Evolutionary conservation across 805 yeast genomes (phyloP).

Genomic region (Yamadazyma akitaensis): DNA sequence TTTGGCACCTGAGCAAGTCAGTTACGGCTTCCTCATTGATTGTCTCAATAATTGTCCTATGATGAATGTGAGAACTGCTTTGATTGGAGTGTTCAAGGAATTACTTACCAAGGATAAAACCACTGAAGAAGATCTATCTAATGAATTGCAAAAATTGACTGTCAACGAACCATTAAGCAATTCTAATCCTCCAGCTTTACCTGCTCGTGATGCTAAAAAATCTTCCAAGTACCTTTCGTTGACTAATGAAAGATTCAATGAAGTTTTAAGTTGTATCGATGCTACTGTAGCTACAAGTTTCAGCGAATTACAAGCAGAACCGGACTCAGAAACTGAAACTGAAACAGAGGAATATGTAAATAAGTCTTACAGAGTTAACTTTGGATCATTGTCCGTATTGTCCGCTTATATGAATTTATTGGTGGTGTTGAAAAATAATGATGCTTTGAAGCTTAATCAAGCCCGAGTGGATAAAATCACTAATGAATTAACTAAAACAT

Average conservation of each 20-base stretch:
- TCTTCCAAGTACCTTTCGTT: constrained; percentile 38
- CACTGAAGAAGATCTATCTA: not conserved
- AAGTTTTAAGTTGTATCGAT: constrained; percentile 43
- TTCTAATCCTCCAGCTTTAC: constrained; percentile 20
- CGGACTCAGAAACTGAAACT: constrained; percentile 16
- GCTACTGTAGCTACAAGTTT: constrained; percentile 37
- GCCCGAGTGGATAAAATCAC: constrained; percentile 16
- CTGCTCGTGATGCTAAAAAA: constrained; percentile 32
- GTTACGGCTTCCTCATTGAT: constrained; percentile 62
- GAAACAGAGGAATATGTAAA: constrained; percentile 12
- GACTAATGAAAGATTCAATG: constrained; percentile 37
- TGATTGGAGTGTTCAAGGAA: constrained; percentile 68
- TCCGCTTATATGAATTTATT: constrained; percentile 58
- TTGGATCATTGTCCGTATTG: constrained; percentile 38
- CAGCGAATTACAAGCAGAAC: constrained; percentile 10
- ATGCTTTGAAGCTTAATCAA: constrained; percentile 15
- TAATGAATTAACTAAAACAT: constrained; percentile 27
- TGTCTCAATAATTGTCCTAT: constrained; percentile 65
- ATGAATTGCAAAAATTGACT: not conserved
- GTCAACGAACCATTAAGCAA: not conserved
- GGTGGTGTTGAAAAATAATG: constrained; percentile 26
- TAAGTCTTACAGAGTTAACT: constrained; percentile 18
- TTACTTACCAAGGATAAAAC: constrained; percentile 42
- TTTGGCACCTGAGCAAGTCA: constrained; percentile 49
- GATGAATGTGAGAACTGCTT: constrained; percentile 54